Base-by-base conservation (phyloP, 257 asterid genomes). In the Eucommia ulmoides region DNA sequence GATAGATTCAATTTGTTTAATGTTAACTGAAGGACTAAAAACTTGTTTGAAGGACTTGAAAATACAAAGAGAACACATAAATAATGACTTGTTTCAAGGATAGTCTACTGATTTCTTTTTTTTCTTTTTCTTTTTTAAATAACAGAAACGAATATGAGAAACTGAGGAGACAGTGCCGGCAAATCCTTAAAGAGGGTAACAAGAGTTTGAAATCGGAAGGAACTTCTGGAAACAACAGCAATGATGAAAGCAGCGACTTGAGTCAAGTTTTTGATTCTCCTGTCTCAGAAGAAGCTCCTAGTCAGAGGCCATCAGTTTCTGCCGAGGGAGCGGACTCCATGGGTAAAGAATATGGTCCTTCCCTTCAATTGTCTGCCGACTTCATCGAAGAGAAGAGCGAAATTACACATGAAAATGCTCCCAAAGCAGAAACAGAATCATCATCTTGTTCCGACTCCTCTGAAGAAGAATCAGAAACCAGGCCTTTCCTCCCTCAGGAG, bases 81-180 rank as follows among this genome's bases (percentile, higher is more conserved):
- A n/a, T n/a, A n/a, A n/a, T n/a, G n/a, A n/a, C n/a, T n/a, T n/a
- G n/a, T n/a, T n/a, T n/a, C n/a, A n/a, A n/a, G n/a, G n/a, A n/a
- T n/a, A n/a, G n/a, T n/a, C n/a, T n/a, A n/a, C n/a, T n/a, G n/a
- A n/a, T n/a, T n/a, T n/a, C n/a, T n/a, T n/a, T n/a, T n/a, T n/a
- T n/a, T n/a, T n/a, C n/a, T n/a, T n/a, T n/a, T n/a, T n/a, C n/a
- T 24, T 62, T 22, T 45, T 50, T 38, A 51, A 57, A 23, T 63
- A 22, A 22, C 93, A 88, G 95, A 65, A 73, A 53, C 66, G 82
- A 77, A 63, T 88, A 84, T 56, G 35, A 52, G n/a, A 71, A 64
- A 61, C 64, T 88, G 48, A 80, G 88, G 41, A 84, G 73, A 48
- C 81, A 70, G 52, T 88, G 93, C 64, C 74, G 64, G 18, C 84